Base-by-base conservation (phyloP, 179 eudicot genomes). In the Sideroxylon spinosum region DNA sequence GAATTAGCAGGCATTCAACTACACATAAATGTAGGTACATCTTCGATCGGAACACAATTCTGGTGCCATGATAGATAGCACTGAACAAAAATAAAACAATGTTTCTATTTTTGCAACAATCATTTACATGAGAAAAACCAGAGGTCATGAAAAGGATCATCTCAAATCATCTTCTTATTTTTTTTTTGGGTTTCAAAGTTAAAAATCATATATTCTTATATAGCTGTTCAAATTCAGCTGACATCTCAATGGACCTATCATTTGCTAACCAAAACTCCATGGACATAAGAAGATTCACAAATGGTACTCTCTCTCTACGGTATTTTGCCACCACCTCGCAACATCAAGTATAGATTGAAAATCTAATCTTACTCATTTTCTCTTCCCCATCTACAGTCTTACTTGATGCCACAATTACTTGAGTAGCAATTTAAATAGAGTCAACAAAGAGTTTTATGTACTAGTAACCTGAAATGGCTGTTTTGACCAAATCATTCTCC, bases 191-290 rank as follows among this genome's bases (percentile, higher is more conserved):
- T n/a, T n/a, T 46, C 6, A 28, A 44, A 32, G n/a, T 72, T 64
- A 12, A 25, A 26, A 64, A 48, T 55, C 69, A 79, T 64, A 37
- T 14, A 65, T 53, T 22, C 71, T 17, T 49, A 32, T 64, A 32
- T 28, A 72, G 56, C 65, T 62, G 64, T 73, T 73, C 59, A 65
- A 74, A 52, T 73, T 79, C 78, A 79, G 78, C 59, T 29, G 32
- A 68, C 26, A 79, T 53, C 77, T 73, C 32, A 73, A 73, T 79
- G 73, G 50, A 23, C 80, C 74, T 78, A 68, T 56, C 74, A 68
- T 78, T 65, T 67, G 17, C 75, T 48, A 37, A 37, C 29, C 9
- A 57, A 13, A n/a, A 67, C 79, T 68, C 25, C 80, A 69, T 44
- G 68, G 22, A 29, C n/a, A 64, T 23, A 19, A 63, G 48, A 56